Conservation (phyloP, 305 asterid species). For the Fraxinus sp. region DNA sequence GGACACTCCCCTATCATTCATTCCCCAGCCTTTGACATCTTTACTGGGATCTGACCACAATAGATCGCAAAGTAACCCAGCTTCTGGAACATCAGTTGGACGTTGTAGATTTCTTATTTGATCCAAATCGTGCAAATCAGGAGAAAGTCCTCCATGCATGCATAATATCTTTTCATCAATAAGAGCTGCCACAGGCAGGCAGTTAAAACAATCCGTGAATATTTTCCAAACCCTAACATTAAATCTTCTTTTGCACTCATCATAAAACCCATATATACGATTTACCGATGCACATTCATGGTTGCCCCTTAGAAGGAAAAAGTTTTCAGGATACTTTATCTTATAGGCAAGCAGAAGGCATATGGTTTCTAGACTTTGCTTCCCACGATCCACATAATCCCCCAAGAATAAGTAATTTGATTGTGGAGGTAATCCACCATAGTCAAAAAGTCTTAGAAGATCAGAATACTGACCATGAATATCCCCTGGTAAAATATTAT, state of each 20-base stretch:
- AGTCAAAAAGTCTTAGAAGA: slow-evolving; percentile 73
- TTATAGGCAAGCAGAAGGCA: slow-evolving; percentile 79
- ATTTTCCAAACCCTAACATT: slow-evolving; percentile 73
- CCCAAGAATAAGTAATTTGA: slow-evolving; percentile 79
- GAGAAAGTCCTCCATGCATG: slow-evolving; percentile 94
- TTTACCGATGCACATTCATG: slow-evolving; percentile 90
- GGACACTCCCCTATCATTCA: slow-evolving; percentile 79
- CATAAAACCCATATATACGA: slow-evolving; percentile 81
- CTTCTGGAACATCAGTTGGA: slow-evolving; percentile 76
- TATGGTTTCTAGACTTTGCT: slow-evolving; percentile 84
- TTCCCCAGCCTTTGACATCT: slow-evolving; percentile 80
- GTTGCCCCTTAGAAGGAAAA: slow-evolving; percentile 83
- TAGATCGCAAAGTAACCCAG: slow-evolving; percentile 73
- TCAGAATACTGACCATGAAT: slow-evolving; percentile 85
- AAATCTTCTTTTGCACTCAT: slow-evolving; percentile 79
- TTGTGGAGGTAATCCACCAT: slow-evolving; percentile 77
- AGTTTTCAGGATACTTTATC: slow-evolving; percentile 74
- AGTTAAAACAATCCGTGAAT: slow-evolving; percentile 76
- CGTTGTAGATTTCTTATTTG: slow-evolving; percentile 71
- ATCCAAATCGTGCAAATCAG: slow-evolving; percentile 62
- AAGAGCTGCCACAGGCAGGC: slow-evolving; percentile 81
- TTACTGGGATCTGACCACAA: slow-evolving; percentile 84
- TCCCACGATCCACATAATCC: slow-evolving; percentile 84
- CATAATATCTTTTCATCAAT: slow-evolving; percentile 78
- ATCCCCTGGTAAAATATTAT: slow-evolving; percentile 49